Base-by-base conservation (phyloP, 352 stramenopile genomes). In the Peronosclerospora sorghi region DNA sequence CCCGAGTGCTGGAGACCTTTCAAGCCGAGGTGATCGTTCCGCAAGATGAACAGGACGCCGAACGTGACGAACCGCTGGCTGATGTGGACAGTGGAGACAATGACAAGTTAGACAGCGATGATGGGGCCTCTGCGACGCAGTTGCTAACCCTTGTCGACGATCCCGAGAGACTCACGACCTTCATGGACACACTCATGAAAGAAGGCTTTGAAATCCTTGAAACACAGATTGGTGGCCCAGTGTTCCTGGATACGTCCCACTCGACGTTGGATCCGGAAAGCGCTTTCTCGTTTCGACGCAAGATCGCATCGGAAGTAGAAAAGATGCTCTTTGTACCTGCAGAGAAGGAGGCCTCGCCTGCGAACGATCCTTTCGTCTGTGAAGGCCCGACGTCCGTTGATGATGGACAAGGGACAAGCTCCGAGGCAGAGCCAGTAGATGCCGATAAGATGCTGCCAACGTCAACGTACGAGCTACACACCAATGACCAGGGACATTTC, bases 211-310 rank as follows among this genome's bases (percentile, higher is more conserved):
- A 41, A 13, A 67, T 85, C 38, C 37, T 65, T 5, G 73, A 85
- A 44, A 49, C 74, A 34, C 73, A 85, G 47, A 71, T 37, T 20
- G 79, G 73, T 34, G 69, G 69, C 0, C 69, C 69, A 20, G 45
- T 85, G 26, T 85, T 85, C 38, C 53, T 85, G 1, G 67, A 85
- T 36, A 77, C 62, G 19, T 75, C 67, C 1, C 65, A 83, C 41
- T 76, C 65, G 32, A 85, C 69, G n/a, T 46, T 83, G n/a, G 68
- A 85, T 24, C 67, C 68, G 1, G 56, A 70, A 28, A 75, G 53
- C 45, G 19, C 59, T 15, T 69, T 56, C 24, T 78, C 62, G 17
- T 85, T 83, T 48, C 64, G 65, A 4, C 62, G 69, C 17, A 51
- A 72, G 4, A 68, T 85, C 12, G 63, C 55, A 0, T 57, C 59